Base-by-base conservation (phyloP, 257 asterid species). In the Mentha longifolia region DNA sequence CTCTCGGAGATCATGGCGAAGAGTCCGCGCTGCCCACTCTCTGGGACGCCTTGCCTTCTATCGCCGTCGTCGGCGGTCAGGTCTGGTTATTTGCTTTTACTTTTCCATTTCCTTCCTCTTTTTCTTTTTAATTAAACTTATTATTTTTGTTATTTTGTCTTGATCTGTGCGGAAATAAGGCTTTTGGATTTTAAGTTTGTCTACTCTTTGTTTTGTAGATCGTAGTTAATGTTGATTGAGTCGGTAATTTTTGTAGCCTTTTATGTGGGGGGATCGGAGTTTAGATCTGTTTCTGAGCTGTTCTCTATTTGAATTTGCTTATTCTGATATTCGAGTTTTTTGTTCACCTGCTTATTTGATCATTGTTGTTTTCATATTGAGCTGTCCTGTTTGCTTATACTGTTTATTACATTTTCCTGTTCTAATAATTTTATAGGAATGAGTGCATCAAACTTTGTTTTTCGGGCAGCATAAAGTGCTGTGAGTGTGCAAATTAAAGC, bases 61-160 rank as follows among this genome's bases (percentile, higher is more conserved):
- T 92, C 57, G 98, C 98, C 77, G 97, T 90, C 80, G 97, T 92
- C 79, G 98, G 97, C 59, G 98, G 98, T 17, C 98, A 90, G 98
- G 98, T 92, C 47, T 45, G 74, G n/a, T 61, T 11, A 46, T 42
- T 67, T 43, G 25, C 50, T 42, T 50, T 59, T 17, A 42, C 61
- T 67, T 47, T 33, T 9, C 50, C n/a, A 16, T 25, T 10, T 8
- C 20, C 11, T 25, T 33, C 61, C 17, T 5, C 16, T 19, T 37
- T 54, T 16, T 15, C 50, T 22, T 43, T 68, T 35, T 13, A 10
- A 15, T 39, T 7, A 14, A 17, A 54, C 59, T 46, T 14, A 9
- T 49, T 17, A 7, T 57, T 17, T 20, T 42, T 42, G 11, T 9
- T 9, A 15, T 9, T 43, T 35, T 25, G 6, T 50, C 66, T 67